phyloP scores from a whole-genome alignment of 192 early-diverging fungal genomes.

The Coemansia sp. region DNA sequence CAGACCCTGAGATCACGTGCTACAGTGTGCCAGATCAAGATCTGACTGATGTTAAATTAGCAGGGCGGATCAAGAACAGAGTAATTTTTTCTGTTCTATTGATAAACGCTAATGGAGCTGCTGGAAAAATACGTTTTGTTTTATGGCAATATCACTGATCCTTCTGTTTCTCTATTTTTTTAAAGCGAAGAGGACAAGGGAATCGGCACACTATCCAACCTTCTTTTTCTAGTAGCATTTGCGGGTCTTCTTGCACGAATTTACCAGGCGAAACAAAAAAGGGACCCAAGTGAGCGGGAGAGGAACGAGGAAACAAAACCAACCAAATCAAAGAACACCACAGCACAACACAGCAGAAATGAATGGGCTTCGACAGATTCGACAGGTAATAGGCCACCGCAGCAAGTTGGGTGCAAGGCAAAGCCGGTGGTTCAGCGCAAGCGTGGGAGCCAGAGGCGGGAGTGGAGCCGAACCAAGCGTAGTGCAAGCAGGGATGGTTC shows the following conservation, averaged over 20 bases:
- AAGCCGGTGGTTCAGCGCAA: slow-evolving; percentile 32
- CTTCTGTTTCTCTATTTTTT: not conserved
- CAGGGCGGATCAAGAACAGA: not conserved
- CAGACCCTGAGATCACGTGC: not conserved
- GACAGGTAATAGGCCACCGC: not conserved
- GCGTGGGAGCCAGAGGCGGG: not conserved
- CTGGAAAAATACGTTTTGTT: not conserved
- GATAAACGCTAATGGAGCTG: no score
- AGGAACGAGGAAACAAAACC: no score
- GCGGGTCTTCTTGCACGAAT: no score
- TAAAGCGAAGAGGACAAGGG: not conserved
- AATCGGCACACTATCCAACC: not conserved
- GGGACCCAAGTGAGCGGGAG: slow-evolving; percentile 11
- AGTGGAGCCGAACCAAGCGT: not conserved
- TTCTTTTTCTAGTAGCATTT: not conserved
- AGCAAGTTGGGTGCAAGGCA: not conserved
- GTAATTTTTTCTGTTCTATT: not conserved
- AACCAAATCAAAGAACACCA: no score
- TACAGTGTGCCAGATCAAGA: not conserved
- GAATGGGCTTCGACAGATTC: no score
- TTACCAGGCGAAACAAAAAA: not conserved
- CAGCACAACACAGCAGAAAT: no score
- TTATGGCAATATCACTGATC: not conserved
- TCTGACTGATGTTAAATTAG: not conserved
- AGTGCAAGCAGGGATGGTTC: slow-evolving; percentile 34